Conservation (phyloP, 2,329 filamentous ascomycete genomes). For the Fusarium nematophilum region DNA sequence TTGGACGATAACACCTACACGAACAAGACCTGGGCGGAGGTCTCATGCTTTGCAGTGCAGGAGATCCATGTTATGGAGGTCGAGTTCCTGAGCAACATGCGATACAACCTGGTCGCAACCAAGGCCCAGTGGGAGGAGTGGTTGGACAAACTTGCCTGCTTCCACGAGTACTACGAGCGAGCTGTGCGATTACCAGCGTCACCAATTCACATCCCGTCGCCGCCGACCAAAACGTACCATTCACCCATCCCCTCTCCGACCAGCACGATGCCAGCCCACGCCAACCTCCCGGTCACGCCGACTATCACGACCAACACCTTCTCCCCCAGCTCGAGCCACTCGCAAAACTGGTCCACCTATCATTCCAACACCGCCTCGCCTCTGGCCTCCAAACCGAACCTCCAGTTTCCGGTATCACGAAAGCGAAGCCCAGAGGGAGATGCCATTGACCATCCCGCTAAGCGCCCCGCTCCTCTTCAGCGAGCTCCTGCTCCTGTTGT, state of each 20-base stretch:
- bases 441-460: constrained; percentile 64
- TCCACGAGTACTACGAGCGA: constrained; percentile 83
- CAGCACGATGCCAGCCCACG: constrained; percentile 43
- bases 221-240: constrained; percentile 51
- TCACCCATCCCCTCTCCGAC: constrained; percentile 66
- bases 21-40: constrained; percentile 99
- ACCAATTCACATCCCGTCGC: constrained; percentile 56
- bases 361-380: constrained; percentile 59
- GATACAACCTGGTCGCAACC: constrained; percentile 90
- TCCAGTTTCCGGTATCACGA: constrained; percentile 54
- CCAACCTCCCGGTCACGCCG: constrained; percentile 50
- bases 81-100: constrained; percentile 99
- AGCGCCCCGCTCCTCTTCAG: constrained; percentile 54
- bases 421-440: constrained; percentile 66
- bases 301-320: constrained; percentile 47
- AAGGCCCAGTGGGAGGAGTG: constrained; percentile 88
- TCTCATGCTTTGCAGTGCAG: constrained; percentile 90
- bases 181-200: constrained; percentile 63
- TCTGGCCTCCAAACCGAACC: constrained; percentile 58
- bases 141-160: constrained; percentile 84
- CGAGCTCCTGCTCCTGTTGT: constrained; percentile 32
- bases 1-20: constrained; percentile 99
- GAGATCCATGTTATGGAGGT: constrained; percentile 99
- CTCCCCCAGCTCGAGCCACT: constrained; percentile 54
- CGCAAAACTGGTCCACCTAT: constrained; percentile 54